Evolutionary conservation across 108 stramenopile species (phyloP).

Genomic region (Cyclostephanos tholiformis): DNA sequence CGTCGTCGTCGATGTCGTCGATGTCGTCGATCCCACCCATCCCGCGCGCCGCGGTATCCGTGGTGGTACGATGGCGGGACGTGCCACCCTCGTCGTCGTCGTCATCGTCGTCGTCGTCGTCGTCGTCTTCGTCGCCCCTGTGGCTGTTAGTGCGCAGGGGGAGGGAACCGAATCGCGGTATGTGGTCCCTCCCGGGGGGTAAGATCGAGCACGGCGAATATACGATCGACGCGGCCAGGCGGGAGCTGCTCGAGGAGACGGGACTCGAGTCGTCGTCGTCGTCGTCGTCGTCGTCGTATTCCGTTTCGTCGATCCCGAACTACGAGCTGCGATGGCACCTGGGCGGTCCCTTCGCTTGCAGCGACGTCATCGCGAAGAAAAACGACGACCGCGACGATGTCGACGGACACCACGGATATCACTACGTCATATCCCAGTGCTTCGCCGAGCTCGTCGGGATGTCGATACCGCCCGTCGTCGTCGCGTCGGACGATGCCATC

Average conservation of each 20-base stretch:
- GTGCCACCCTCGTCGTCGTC: not conserved
- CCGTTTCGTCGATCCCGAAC: not conserved
- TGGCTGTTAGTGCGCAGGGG: slow-evolving; percentile 70
- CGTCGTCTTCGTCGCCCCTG: slow-evolving; percentile 6
- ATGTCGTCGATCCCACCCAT: not conserved
- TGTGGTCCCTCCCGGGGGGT: slow-evolving; percentile 74
- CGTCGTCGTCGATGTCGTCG: not conserved
- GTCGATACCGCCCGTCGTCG: slow-evolving; percentile 25
- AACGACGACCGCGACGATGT: not conserved
- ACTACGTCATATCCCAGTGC: slow-evolving; percentile 53
- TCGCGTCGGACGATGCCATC: slow-evolving; percentile 51
- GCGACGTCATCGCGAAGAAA: slow-evolving; percentile 35
- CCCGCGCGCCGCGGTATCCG: slow-evolving; percentile 65
- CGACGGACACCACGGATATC: slow-evolving; percentile 15
- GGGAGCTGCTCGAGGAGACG: slow-evolving; percentile 72
- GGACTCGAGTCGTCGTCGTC: slow-evolving; percentile 22
- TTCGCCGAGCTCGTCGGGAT: slow-evolving; percentile 33
- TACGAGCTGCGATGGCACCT: slow-evolving; percentile 44
- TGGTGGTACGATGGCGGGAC: slow-evolving; percentile 51
- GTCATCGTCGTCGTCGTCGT: slow-evolving; percentile 11
- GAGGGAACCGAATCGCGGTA: slow-evolving; percentile 66
- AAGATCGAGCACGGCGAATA: slow-evolving; percentile 68
- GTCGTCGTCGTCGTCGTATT: not conserved
- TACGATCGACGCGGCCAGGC: slow-evolving; percentile 53
- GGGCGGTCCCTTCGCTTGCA: slow-evolving; percentile 44